Conservation (phyloP, 2,329 filamentous ascomycete species). For the Penicillium freii region DNA sequence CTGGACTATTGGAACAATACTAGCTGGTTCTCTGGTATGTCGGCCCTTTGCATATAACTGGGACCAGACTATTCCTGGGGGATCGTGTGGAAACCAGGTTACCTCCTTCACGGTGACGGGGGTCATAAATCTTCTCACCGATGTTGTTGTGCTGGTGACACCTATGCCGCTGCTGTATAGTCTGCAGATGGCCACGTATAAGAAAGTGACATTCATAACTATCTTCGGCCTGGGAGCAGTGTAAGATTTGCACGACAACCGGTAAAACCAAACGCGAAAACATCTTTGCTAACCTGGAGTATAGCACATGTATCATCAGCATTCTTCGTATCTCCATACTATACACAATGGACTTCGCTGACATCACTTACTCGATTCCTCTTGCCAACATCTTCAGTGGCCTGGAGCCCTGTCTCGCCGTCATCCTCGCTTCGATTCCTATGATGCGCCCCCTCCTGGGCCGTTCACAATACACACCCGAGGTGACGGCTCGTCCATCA, state of each 20-base stretch:
- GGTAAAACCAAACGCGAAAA: not conserved
- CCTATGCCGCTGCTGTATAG: conserved; percentile 24
- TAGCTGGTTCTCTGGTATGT: conserved; percentile 22
- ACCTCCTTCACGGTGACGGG: conserved; percentile 22
- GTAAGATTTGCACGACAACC: conserved; percentile 14
- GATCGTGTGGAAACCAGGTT: conserved; percentile 23
- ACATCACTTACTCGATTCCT: conserved; percentile 38
- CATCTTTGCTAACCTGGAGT: not conserved
- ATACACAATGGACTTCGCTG: conserved; percentile 33
- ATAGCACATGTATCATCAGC: conserved; percentile 38
- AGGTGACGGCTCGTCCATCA: conserved; percentile 14
- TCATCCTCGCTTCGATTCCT: conserved; percentile 44
- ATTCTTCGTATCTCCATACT: conserved; percentile 38
- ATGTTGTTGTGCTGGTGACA: conserved; percentile 22
- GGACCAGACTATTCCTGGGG: conserved; percentile 25
- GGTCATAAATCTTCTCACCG: conserved; percentile 26
- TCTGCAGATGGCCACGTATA: conserved; percentile 24
- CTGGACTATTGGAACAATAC: conserved; percentile 31
- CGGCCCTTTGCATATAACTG: conserved; percentile 28
- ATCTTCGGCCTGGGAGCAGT: conserved; percentile 25
- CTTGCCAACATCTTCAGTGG: conserved; percentile 39
- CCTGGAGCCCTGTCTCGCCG: conserved; percentile 42
- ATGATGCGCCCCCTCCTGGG: conserved; percentile 43
- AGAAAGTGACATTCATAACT: conserved; percentile 24
- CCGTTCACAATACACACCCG: conserved; percentile 18